phyloP scores from a whole-genome alignment of 2,329 filamentous ascomycete species.

The Waltergamsia citrina region DNA sequence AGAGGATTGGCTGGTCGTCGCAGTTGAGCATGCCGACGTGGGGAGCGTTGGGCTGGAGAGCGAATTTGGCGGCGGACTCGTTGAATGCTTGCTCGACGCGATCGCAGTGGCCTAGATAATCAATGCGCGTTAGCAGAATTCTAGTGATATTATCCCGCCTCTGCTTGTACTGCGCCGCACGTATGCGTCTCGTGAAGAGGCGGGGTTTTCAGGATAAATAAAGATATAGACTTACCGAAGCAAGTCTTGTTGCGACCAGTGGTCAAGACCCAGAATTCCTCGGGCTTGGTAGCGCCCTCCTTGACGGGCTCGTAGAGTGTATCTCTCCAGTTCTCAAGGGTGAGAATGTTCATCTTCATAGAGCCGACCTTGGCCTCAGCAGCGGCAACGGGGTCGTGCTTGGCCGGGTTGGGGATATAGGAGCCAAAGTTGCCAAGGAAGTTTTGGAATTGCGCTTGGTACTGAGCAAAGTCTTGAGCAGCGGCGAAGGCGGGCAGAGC shows the following conservation, averaged over 20 bases:
- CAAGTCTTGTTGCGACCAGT: constrained; percentile 74
- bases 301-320: constrained; percentile 54
- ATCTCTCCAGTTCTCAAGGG: constrained; percentile 61
- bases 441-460: constrained; percentile 54
- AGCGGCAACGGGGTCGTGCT: constrained; percentile 29
- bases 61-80: constrained; percentile 55
- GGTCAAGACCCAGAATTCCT: constrained; percentile 69
- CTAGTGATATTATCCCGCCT: too few relatives aligned
- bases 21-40: constrained; percentile 65
- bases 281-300: constrained; percentile 49
- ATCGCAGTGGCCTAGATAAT: constrained; percentile 48
- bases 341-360: constrained; percentile 42
- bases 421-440: constrained; percentile 51
- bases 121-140: too few relatives aligned
- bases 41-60: constrained; percentile 50
- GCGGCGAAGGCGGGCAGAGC: constrained; percentile 47
- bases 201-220: too few relatives aligned
- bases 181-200: too few relatives aligned
- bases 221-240: constrained; percentile 37
- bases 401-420: constrained; percentile 39
- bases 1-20: constrained; percentile 64
- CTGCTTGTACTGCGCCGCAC: too few relatives aligned
- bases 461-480: constrained; percentile 41
- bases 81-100: constrained; percentile 57
- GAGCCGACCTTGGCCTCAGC: constrained; percentile 27